Evolutionary conservation across 345 rosid genomes (phyloP).

Genomic region (Punica granatum): DNA sequence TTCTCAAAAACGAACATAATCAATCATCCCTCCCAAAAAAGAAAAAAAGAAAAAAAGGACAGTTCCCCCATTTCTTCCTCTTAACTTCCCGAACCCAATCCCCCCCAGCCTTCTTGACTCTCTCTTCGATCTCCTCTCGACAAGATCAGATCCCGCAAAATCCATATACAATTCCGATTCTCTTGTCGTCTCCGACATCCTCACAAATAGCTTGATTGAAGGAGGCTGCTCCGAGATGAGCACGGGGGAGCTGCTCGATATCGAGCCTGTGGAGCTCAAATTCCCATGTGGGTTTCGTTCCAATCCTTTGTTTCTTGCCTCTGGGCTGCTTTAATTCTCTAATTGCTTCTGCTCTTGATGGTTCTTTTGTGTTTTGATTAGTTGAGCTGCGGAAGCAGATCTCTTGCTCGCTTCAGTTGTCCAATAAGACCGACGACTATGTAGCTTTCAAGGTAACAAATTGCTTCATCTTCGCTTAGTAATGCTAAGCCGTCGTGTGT

Average conservation of each 20-base stretch:
- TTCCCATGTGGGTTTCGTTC: constrained; percentile 44
- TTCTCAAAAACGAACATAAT: neutral
- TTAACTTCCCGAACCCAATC: neutral
- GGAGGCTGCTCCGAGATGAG: constrained; percentile 26
- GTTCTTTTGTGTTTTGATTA: constrained; percentile 13
- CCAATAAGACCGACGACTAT: constrained; percentile 55
- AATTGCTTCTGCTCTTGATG: neutral
- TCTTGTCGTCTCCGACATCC: neutral
- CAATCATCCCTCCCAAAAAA: too few relatives aligned
- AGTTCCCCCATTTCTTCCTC: neutral
- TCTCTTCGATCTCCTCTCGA: neutral
- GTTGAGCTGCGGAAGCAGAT: constrained; percentile 90
- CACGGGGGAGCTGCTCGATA: constrained; percentile 59
- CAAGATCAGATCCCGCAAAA: neutral
- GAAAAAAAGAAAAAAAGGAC: too few relatives aligned
- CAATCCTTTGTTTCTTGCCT: neutral
- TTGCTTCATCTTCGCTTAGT: neutral
- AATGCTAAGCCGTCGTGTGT: neutral
- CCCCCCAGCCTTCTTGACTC: neutral
- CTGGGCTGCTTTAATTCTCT: constrained; percentile 8
- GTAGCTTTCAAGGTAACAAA: constrained; percentile 69
- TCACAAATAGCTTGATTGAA: neutral
- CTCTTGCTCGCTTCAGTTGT: constrained; percentile 67
- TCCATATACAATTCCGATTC: neutral
- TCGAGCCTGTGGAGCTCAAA: constrained; percentile 78